Evolutionary conservation across 75 land plant species (phyloP).

Genomic region (Ceratopteris richardii): DNA sequence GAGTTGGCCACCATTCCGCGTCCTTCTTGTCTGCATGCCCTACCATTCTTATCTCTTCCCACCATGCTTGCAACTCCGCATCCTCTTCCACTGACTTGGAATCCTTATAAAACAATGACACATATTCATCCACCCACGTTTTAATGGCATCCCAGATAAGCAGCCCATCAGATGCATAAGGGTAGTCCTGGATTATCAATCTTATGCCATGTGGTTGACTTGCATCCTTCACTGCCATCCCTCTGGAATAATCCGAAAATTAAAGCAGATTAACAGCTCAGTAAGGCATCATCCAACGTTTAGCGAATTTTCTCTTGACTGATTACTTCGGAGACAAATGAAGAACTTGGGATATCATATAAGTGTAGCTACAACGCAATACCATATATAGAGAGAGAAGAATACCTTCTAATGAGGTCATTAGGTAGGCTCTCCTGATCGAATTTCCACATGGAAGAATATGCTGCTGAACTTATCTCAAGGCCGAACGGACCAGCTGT

Average conservation of each 20-base stretch:
- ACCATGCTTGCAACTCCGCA: conserved; percentile 84
- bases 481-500: conserved; percentile 26
- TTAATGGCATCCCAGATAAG: conserved; percentile 75
- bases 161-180: conserved; percentile 87
- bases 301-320: too few species aligned
- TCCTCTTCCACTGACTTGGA: conserved; percentile 35
- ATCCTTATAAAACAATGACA: conserved; percentile 45
- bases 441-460: conserved; percentile 46
- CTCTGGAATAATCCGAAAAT: too few species aligned
- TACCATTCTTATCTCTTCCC: conserved; percentile 51
- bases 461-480: conserved; percentile 49
- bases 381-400: neutral
- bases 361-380: too few species aligned
- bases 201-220: conserved; percentile 54
- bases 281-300: too few species aligned
- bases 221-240: conserved; percentile 76
- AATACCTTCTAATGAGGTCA: conserved; percentile 41
- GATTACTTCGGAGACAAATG: neutral
- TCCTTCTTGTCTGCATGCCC: conserved; percentile 70
- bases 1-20: conserved; percentile 63
- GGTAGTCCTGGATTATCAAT: conserved; percentile 79
- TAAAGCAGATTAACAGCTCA: too few species aligned
- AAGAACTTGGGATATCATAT: too few species aligned
- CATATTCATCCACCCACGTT: conserved; percentile 48
- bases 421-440: conserved; percentile 46